A percentile compares a stretch with the other conserved stretches of the same genome.
Conservation (phyloP, 2,329 filamentous ascomycete genomes). For the Exophiala sp. region DNA sequence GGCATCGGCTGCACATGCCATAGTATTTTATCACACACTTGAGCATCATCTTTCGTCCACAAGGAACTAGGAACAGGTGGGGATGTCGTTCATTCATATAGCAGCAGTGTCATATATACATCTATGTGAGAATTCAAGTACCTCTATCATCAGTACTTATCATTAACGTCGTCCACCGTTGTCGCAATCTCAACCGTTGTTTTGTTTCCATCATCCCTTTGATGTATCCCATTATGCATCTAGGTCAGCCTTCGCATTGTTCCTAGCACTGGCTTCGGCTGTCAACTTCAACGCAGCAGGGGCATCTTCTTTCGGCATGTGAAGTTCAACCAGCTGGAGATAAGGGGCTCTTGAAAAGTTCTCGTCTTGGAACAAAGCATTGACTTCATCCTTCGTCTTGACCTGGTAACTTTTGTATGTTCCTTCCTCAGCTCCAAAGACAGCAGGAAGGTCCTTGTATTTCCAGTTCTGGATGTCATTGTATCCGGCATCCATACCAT, state of each 20-base stretch:
- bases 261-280: constrained; percentile 63
- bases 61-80: too few relatives aligned
- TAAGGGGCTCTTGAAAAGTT: constrained; percentile 37
- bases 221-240: background rate
- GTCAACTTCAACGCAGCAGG: constrained; percentile 31
- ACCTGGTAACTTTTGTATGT: constrained; percentile 57
- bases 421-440: constrained; percentile 26
- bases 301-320: constrained; percentile 38
- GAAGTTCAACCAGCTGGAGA: constrained; percentile 40
- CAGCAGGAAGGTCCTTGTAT: constrained; percentile 43
- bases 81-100: too few relatives aligned
- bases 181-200: too few relatives aligned
- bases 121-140: background rate
- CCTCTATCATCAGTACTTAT: background rate
- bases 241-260: constrained; percentile 49
- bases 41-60: too few relatives aligned
- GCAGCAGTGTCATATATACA: too few relatives aligned
- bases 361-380: constrained; percentile 28
- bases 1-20: constrained; percentile 14
- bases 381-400: constrained; percentile 48
- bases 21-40: too few relatives aligned
- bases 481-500: constrained; percentile 49
- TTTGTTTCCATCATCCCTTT: too few relatives aligned
- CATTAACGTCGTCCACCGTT: background rate
- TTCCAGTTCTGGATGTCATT: constrained; percentile 52